Evolutionary conservation across 176 grass and related monocot species (phyloP).

Genomic region (Lolium rigidum): DNA sequence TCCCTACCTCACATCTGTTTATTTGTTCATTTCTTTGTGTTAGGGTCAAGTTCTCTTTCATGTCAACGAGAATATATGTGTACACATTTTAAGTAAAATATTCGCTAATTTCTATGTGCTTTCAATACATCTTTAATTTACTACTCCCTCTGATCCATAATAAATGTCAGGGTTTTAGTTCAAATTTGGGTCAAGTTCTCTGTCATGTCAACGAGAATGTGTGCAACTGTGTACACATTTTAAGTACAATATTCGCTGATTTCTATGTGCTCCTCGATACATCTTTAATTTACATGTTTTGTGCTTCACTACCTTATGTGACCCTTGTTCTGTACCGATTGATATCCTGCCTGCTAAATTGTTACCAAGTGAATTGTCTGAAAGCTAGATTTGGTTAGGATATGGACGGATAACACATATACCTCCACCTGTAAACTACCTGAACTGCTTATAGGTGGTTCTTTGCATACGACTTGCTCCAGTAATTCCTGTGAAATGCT

Average conservation of each 20-base stretch:
- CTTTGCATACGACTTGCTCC: constrained; percentile 11
- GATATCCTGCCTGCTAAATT: constrained; percentile 16
- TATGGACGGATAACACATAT: constrained; percentile 14
- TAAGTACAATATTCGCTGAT: not conserved
- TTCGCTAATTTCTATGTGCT: not conserved
- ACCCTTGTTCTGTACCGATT: not conserved
- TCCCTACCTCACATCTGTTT: not conserved
- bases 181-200: not conserved
- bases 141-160: too few relatives aligned
- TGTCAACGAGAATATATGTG: constrained; percentile 1
- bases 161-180: too few relatives aligned
- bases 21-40: not conserved
- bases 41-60: not conserved
- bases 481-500: not conserved
- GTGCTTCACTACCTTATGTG: constrained; percentile 9
- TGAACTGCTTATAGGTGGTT: not conserved
- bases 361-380: constrained; percentile 32
- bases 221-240: not conserved
- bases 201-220: constrained; percentile 12
- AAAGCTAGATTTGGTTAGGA: constrained; percentile 19
- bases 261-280: not conserved
- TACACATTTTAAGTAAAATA: not conserved
- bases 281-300: constrained; percentile 1
- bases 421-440: constrained; percentile 25
- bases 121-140: not conserved